Percentiles rank a stretch among this genome's conserved stretches.
Evolutionary conservation across 1,139 yeast species (phyloP).

Genomic region (Geotrichum klebahnii): DNA sequence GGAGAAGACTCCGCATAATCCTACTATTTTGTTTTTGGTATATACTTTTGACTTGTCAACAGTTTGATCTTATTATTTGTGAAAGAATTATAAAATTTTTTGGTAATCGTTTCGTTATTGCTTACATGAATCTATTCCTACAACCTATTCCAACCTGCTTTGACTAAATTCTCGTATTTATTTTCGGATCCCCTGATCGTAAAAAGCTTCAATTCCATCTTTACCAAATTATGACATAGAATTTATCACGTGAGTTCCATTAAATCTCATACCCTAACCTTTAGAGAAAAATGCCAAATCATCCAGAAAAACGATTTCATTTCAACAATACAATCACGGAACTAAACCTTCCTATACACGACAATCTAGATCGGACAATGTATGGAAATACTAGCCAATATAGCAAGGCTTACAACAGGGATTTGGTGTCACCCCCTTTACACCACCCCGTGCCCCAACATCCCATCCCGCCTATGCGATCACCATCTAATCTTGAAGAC

Average conservation of each 20-base stretch:
- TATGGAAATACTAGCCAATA: slow-evolving; percentile 10
- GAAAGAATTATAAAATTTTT: too few species aligned
- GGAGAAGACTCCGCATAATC: background rate
- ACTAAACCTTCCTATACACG: too few species aligned
- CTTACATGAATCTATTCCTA: too few species aligned
- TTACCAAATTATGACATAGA: background rate
- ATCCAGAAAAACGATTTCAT: slow-evolving; percentile 3
- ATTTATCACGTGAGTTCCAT: background rate
- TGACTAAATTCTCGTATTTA: background rate
- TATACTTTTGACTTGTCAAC: background rate
- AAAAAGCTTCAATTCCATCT: background rate
- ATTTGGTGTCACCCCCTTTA: slow-evolving; percentile 39
- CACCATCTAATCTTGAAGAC: slow-evolving; percentile 37
- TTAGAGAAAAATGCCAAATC: slow-evolving; percentile 7
- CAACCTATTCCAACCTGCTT: background rate
- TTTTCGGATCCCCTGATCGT: background rate
- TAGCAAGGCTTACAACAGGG: slow-evolving; percentile 7
- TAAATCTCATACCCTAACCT: slow-evolving; percentile 6
- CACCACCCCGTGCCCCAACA: slow-evolving; percentile 49
- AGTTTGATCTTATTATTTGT: background rate
- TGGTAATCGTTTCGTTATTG: too few species aligned
- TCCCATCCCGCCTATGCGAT: slow-evolving; percentile 42
- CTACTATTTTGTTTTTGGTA: background rate
- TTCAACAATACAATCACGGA: too few species aligned
- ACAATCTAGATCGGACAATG: too few species aligned